phyloP scores from a whole-genome alignment of 169 alveolate genomes.

The Cryptosporidium muris region DNA sequence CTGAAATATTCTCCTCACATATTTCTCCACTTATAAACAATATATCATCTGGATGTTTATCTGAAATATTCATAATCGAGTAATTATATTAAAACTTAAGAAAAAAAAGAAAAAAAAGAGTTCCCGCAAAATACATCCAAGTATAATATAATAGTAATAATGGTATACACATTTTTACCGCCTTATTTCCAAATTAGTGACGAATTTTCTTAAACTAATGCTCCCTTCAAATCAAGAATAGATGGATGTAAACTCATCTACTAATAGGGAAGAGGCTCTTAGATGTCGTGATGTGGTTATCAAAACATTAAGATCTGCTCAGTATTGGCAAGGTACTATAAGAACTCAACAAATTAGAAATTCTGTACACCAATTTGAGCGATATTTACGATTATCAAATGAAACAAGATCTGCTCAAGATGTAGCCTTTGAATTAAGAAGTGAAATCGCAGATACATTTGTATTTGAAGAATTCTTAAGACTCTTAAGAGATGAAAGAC shows the following conservation, averaged over 20 bases:
- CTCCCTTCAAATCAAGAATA: background rate
- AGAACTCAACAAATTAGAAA: slow-evolving; percentile 43
- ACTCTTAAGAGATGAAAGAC: background rate
- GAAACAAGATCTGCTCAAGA: background rate
- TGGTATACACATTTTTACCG: too few relatives aligned
- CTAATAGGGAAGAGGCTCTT: slow-evolving; percentile 63
- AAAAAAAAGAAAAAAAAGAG: background rate
- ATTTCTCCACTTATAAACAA: slow-evolving; percentile 28
- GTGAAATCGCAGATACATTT: slow-evolving; percentile 11
- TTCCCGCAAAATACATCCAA: slow-evolving; percentile 9
- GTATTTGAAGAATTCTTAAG: slow-evolving; percentile 42
- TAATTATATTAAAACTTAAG: background rate
- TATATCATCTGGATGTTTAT: background rate
- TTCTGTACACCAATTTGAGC: slow-evolving; percentile 25
- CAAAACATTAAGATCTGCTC: slow-evolving; percentile 48
- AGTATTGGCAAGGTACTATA: slow-evolving; percentile 60
- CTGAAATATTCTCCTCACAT: background rate
- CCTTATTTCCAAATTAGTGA: too few relatives aligned
- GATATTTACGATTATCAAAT: slow-evolving; percentile 41
- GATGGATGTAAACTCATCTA: slow-evolving; percentile 63
- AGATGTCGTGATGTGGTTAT: slow-evolving; percentile 54
- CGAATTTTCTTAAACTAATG: background rate
- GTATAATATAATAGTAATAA: background rate
- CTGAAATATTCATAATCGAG: slow-evolving; percentile 1
- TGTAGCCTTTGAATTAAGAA: slow-evolving; percentile 20